phyloP scores from a whole-genome alignment of 2,329 filamentous ascomycete species.

The Triangularia setosa region DNA sequence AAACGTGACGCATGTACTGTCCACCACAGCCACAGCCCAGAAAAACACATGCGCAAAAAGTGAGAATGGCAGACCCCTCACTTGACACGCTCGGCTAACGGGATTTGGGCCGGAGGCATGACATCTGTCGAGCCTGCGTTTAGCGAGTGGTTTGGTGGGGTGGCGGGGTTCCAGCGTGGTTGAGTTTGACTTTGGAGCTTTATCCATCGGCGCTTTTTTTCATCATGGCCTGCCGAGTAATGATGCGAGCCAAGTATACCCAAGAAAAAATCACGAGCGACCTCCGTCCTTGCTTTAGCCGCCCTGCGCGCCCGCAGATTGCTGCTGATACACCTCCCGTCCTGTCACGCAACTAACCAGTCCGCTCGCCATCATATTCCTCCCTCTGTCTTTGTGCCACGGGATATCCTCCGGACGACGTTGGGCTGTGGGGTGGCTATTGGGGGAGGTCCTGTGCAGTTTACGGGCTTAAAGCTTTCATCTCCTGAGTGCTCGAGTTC shows the following conservation, averaged over 20 bases:
- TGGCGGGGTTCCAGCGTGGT: constrained; percentile 21
- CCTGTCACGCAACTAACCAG: not conserved
- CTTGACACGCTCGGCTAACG: constrained; percentile 7
- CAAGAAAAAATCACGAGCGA: not conserved
- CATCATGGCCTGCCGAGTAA: not conserved
- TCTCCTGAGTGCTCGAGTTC: not conserved
- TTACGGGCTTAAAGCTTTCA: no score
- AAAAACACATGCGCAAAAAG: constrained; percentile 3
- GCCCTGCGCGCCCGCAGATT: constrained; percentile 4
- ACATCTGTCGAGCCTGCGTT: constrained; percentile 19
- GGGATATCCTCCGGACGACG: not conserved
- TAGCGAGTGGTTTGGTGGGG: constrained; percentile 20
- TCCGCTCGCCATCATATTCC: not conserved
- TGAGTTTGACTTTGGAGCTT: not conserved
- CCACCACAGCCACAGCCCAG: constrained; percentile 15
- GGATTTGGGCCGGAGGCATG: constrained; percentile 17
- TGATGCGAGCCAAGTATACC: constrained; percentile 11
- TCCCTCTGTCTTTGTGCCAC: not conserved
- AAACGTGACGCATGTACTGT: constrained; percentile 17
- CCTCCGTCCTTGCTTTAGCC: constrained; percentile 12
- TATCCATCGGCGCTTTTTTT: not conserved
- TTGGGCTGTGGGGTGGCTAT: not conserved
- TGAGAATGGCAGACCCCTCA: constrained; percentile 5
- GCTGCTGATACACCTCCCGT: constrained; percentile 1
- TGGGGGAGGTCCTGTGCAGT: no score